These are phyloP conservation scores for Metschnikowia chrysomelidarum DNA, from an alignment of 805 yeast genomes.

Conservation along the genomic window DNA sequence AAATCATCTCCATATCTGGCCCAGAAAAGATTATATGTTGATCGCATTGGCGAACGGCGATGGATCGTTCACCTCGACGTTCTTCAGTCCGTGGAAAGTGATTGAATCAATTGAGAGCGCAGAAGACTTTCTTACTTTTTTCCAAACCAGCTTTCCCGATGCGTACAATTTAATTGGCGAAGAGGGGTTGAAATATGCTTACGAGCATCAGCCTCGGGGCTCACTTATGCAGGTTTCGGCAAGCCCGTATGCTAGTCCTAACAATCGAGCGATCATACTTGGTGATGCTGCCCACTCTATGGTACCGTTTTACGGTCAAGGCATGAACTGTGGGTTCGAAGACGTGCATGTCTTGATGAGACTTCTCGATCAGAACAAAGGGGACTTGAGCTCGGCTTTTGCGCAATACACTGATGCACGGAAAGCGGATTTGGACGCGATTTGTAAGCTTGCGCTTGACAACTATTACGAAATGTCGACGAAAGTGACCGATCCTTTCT, in stretches of 20 bases:
- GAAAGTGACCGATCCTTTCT: constrained; percentile 61
- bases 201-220: constrained; percentile 65
- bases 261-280: constrained; percentile 61
- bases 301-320: constrained; percentile 99
- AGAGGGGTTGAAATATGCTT: constrained; percentile 48
- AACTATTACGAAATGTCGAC: constrained; percentile 88
- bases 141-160: constrained; percentile 65
- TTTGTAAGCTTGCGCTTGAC: constrained; percentile 71
- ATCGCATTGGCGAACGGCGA: constrained; percentile 85
- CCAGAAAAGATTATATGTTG: constrained; percentile 79
- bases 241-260: constrained; percentile 61
- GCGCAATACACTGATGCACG: constrained; percentile 52
- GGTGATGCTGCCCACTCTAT: constrained; percentile 97
- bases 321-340: constrained; percentile 95
- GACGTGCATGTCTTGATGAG: constrained; percentile 72
- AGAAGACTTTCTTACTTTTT: constrained; percentile 51
- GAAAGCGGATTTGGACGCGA: constrained; percentile 68
- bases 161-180: constrained; percentile 68
- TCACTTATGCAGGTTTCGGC: constrained; percentile 72
- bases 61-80: constrained; percentile 86
- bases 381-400: constrained; percentile 50
- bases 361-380: constrained; percentile 39
- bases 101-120: constrained; percentile 52
- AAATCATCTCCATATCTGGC: constrained; percentile 91
- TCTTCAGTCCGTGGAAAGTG: constrained; percentile 76